Evolutionary conservation across 257 asterid genomes (phyloP).

Genomic region (Solanum rostratum): DNA sequence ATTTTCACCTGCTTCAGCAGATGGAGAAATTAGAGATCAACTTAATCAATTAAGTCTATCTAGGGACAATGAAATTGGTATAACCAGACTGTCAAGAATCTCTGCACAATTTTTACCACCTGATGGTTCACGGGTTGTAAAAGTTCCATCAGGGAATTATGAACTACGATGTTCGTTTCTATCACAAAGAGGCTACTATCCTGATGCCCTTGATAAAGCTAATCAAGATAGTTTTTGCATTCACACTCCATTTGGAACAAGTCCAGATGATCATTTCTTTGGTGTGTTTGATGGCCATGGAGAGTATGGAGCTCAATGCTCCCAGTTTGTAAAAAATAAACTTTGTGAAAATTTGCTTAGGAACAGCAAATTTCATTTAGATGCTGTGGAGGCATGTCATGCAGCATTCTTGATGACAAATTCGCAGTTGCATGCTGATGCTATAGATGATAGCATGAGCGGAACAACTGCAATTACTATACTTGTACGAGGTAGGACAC

Average conservation of each 20-base stretch:
- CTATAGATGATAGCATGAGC: slow-evolving; percentile 92
- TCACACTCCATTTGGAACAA: slow-evolving; percentile 86
- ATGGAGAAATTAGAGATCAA: slow-evolving; percentile 49
- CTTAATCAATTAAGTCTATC: slow-evolving; percentile 32
- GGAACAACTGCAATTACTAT: slow-evolving; percentile 91
- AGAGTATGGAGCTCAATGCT: slow-evolving; percentile 86
- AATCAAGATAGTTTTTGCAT: slow-evolving; percentile 96
- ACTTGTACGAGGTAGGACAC: slow-evolving; percentile 60
- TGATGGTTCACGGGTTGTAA: slow-evolving; percentile 67
- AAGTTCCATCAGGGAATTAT: slow-evolving; percentile 58
- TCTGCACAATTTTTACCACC: slow-evolving; percentile 81
- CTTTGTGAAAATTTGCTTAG: slow-evolving; percentile 86
- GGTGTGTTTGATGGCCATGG: slow-evolving; percentile 99
- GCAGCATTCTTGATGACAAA: slow-evolving; percentile 71
- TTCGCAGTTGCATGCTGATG: slow-evolving; percentile 64
- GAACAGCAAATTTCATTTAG: slow-evolving; percentile 46
- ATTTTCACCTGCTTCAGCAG: slow-evolving; percentile 48
- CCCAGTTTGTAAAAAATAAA: slow-evolving; percentile 71
- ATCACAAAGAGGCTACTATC: slow-evolving; percentile 94
- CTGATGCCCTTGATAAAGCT: slow-evolving; percentile 94
- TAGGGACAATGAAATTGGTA: slow-evolving; percentile 66
- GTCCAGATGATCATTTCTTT: slow-evolving; percentile 65
- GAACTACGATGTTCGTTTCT: slow-evolving; percentile 72
- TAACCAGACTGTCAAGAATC: slow-evolving; percentile 64
- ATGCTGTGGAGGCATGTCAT: slow-evolving; percentile 78